Percentiles rank a stretch among this genome's conserved stretches.
phyloP scores from a whole-genome alignment of 495 filamentous ascomycete species.

The Neurospora intermedia region DNA sequence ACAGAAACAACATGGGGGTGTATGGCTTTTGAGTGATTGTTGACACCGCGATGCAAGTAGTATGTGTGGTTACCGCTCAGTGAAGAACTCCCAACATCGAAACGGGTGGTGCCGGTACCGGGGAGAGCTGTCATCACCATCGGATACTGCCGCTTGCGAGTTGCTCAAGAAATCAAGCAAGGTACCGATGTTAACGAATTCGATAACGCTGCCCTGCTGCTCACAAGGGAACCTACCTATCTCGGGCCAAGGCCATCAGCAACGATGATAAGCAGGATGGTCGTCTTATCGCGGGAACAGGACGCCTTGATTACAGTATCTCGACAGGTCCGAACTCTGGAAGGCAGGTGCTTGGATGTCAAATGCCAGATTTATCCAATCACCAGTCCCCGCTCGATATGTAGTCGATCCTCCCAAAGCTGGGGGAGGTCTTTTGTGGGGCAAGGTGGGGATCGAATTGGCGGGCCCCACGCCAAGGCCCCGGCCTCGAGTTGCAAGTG shows the following conservation, averaged over 20 bases:
- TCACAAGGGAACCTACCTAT: neutral
- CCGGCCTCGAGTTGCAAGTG: neutral
- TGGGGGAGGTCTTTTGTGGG: neutral
- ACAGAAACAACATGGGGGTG: neutral
- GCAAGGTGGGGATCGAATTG: neutral
- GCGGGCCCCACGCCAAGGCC: neutral
- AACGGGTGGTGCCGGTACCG: neutral
- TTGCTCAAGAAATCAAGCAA: neutral
- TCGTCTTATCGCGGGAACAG: neutral
- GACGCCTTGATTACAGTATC: neutral
- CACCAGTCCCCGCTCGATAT: neutral
- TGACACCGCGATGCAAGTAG: neutral
- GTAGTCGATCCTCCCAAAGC: neutral
- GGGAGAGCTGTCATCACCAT: neutral
- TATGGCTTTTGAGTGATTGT: neutral
- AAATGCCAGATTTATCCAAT: neutral
- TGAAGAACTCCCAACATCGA: neutral
- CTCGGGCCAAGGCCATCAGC: neutral
- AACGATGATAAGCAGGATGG: neutral
- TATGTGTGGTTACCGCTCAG: neutral
- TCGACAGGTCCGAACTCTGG: neutral
- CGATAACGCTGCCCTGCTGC: neutral
- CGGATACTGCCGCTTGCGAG: neutral
- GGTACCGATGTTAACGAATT: neutral
- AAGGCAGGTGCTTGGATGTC: neutral